Base-by-base conservation (phyloP, 2,329 filamentous ascomycete species). In the Fusarium sp. region DNA sequence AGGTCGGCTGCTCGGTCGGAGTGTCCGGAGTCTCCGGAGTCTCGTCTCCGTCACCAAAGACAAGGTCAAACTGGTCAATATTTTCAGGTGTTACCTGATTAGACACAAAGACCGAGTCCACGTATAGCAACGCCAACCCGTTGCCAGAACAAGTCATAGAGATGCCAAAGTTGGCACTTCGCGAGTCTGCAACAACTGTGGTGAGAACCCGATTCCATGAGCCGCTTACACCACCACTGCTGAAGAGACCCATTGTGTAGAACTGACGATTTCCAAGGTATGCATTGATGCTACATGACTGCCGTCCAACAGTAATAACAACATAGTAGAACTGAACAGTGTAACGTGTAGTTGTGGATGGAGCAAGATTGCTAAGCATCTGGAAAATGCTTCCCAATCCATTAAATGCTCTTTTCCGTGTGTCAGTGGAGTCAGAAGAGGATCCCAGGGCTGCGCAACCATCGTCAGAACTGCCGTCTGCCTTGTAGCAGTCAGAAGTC, bases 91-190 rank as follows among this genome's bases (percentile, higher is more conserved):
- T 69, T 2, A 69, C 61, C 14, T 69, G 66, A 3, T 69, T 69
- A 1, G 66, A 69, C 25, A 69, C 37, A 3, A 69, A 69, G 0
- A 69, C 23, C 0, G 66, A 69, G 48, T 69, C 66, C 3, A 69
- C 47, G 14, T 55, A 13, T 0, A 69, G 50, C 2, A 46, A 20
- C 0, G 50, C 45, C 0, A 45, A 16, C 0, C 66, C 66, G 0
- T 25, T 48, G 0, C 61, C 61, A 13, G 42, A 5, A 10, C 66
- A 69, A 0, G 32, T 32, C 13, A 69, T 53, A 0, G 55, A 55
- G 6, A 69, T 69, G 1, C 30, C 25, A n/a, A 69, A 62, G 2
- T 18, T 47, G 2, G 66, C 61, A 3, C 45, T 49, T 4, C 20
- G 3, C 2, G 60, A 62, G 4, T 55, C 50, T 1, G 60, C 60